A percentile compares a stretch with the other conserved stretches of the same genome.
Conservation (phyloP, 108 stramenopile genomes). For the Cylindrotheca fusiformis region DNA sequence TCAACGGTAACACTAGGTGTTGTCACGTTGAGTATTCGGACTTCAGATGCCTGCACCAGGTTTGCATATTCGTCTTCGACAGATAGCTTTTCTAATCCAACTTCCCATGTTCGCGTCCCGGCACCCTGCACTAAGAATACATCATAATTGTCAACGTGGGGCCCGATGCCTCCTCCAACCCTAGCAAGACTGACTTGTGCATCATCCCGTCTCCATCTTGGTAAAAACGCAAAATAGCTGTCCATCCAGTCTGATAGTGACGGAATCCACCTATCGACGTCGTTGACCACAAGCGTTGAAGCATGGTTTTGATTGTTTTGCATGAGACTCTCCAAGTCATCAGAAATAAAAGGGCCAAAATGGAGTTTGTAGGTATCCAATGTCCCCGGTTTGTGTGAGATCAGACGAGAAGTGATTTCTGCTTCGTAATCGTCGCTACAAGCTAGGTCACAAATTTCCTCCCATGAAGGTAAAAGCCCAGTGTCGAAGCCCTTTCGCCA, state of each 20-base stretch:
- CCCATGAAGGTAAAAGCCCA: conserved; percentile 34
- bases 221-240: conserved; percentile 45
- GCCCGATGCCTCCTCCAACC: conserved; percentile 82
- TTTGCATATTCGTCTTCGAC: conserved; percentile 53
- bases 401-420: conserved; percentile 29
- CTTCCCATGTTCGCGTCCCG: conserved; percentile 74
- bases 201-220: conserved; percentile 85
- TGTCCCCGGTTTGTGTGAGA: conserved; percentile 47
- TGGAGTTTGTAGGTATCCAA: conserved; percentile 46
- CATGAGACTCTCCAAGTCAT: conserved; percentile 8
- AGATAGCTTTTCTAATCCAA: conserved; percentile 47
- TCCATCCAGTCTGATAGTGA: conserved; percentile 76
- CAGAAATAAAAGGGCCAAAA: conserved; percentile 55
- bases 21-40: conserved; percentile 59
- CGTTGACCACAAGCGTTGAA: conserved; percentile 77
- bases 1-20: background rate
- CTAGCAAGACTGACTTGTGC: conserved; percentile 81
- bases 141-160: conserved; percentile 95
- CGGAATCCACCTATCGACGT: conserved; percentile 76
- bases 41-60: conserved; percentile 59
- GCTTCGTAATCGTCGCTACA: conserved; percentile 29
- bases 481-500: conserved; percentile 53
- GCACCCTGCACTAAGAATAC: conserved; percentile 91
- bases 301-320: conserved; percentile 15
- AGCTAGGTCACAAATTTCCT: conserved; percentile 56